Conservation (phyloP, 441 rosid species). For the Kokia cookei region DNA sequence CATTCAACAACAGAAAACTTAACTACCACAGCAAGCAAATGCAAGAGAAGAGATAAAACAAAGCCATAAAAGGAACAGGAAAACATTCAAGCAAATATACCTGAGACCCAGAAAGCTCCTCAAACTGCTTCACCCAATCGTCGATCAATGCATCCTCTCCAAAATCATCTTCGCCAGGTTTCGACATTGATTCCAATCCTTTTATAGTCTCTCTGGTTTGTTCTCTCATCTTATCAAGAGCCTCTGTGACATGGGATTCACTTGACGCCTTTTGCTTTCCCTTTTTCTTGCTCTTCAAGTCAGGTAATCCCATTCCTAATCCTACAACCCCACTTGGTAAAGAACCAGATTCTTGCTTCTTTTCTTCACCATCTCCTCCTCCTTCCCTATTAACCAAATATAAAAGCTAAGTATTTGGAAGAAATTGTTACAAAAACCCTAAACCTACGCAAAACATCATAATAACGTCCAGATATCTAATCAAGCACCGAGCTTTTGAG, state of each 20-base stretch:
- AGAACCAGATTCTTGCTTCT: constrained; percentile 34
- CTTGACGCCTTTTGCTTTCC: constrained; percentile 62
- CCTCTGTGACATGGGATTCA: constrained; percentile 69
- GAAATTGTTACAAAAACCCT: neutral
- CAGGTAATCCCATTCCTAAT: constrained; percentile 86
- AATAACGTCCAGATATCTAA: neutral
- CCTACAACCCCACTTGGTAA: constrained; percentile 70
- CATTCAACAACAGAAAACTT: neutral
- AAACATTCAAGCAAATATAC: constrained; percentile 21
- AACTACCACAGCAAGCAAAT: neutral
- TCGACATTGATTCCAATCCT: constrained; percentile 69
- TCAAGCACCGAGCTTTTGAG: neutral
- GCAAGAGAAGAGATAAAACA: neutral
- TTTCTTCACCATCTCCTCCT: constrained; percentile 26
- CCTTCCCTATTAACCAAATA: constrained; percentile 33
- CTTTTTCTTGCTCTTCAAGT: constrained; percentile 72
- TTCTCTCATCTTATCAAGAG: constrained; percentile 81
- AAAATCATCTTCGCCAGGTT: constrained; percentile 40
- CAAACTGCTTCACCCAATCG: constrained; percentile 95
- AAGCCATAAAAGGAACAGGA: neutral
- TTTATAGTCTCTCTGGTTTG: constrained; percentile 84
- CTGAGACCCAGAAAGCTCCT: constrained; percentile 79
- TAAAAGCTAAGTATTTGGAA: neutral
- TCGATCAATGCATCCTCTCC: constrained; percentile 62
- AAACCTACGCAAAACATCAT: neutral